Evolutionary conservation across 495 filamentous ascomycete genomes (phyloP).

Genomic region (Podospora australis): DNA sequence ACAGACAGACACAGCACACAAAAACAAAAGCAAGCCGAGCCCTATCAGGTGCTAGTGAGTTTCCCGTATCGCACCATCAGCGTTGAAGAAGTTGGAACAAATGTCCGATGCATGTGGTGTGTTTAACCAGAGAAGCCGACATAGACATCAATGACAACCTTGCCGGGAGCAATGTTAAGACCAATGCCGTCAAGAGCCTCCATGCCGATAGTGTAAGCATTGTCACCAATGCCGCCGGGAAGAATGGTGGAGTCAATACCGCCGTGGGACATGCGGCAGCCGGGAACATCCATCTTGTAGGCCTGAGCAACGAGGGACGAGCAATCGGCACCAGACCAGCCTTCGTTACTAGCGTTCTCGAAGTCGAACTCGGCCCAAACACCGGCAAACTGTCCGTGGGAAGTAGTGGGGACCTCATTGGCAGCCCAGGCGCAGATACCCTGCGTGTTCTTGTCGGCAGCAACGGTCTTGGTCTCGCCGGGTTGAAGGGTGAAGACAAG

Average conservation of each 20-base stretch:
- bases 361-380: constrained; percentile 35
- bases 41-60: constrained; percentile 16
- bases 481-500: constrained; percentile 27
- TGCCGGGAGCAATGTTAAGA: constrained; percentile 24
- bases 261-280: constrained; percentile 27
- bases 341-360: constrained; percentile 27
- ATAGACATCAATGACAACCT: constrained; percentile 13
- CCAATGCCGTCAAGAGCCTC: constrained; percentile 31
- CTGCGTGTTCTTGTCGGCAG: constrained; percentile 29
- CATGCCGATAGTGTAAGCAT: constrained; percentile 33
- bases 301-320: constrained; percentile 29
- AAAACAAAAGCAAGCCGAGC: constrained; percentile 5
- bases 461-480: constrained; percentile 31
- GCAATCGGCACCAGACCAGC: constrained; percentile 35
- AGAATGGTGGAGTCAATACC: constrained; percentile 29
- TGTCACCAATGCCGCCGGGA: constrained; percentile 25
- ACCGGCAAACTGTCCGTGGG: constrained; percentile 25
- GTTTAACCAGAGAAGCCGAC: constrained; percentile 21
- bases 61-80: constrained; percentile 13
- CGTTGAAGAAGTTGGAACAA: constrained; percentile 12
- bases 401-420: constrained; percentile 16
- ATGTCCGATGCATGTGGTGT: background rate
- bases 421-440: constrained; percentile 26
- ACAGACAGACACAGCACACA: constrained; percentile 3
- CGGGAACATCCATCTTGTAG: constrained; percentile 25